A percentile compares a stretch with the other conserved stretches of the same genome.
phyloP scores from a whole-genome alignment of 345 rosid species.

The Atalantia buxifolia region DNA sequence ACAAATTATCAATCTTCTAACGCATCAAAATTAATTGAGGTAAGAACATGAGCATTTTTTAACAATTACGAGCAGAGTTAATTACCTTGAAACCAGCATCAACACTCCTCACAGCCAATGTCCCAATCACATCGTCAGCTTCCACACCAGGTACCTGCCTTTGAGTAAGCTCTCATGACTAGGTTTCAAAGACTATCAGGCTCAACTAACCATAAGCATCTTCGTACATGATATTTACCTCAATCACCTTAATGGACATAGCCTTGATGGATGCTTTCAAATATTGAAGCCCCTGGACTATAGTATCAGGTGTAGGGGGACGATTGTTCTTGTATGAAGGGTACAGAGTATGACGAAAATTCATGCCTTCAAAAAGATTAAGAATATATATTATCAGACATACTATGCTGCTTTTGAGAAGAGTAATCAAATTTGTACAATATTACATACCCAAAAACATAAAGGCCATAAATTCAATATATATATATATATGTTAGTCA shows the following conservation, averaged over 20 bases:
- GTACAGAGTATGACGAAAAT: slow-evolving; percentile 84
- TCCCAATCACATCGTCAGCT: slow-evolving; percentile 98
- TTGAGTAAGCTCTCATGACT: slow-evolving; percentile 24
- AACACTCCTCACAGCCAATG: slow-evolving; percentile 82
- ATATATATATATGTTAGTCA: neutral
- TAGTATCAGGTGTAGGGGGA: slow-evolving; percentile 93
- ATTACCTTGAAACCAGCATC: slow-evolving; percentile 76
- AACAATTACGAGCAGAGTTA: neutral
- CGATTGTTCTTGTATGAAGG: slow-evolving; percentile 90
- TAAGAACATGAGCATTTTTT: neutral
- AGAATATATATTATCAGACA: slow-evolving; percentile 8
- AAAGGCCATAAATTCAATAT: neutral
- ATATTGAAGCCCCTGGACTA: slow-evolving; percentile 91
- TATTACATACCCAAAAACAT: neutral
- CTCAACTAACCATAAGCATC: slow-evolving; percentile 6
- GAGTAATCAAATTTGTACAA: neutral
- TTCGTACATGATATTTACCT: slow-evolving; percentile 48
- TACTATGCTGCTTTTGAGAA: neutral
- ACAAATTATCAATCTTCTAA: neutral
- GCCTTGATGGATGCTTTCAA: slow-evolving; percentile 96
- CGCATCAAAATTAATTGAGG: neutral
- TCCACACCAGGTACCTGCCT: slow-evolving; percentile 95
- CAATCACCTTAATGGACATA: slow-evolving; percentile 89
- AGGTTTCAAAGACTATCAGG: slow-evolving; percentile 19
- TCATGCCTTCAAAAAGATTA: slow-evolving; percentile 51